Evolutionary conservation across 169 alveolate species (phyloP).

Genomic region (Plasmodium chabaudi): DNA sequence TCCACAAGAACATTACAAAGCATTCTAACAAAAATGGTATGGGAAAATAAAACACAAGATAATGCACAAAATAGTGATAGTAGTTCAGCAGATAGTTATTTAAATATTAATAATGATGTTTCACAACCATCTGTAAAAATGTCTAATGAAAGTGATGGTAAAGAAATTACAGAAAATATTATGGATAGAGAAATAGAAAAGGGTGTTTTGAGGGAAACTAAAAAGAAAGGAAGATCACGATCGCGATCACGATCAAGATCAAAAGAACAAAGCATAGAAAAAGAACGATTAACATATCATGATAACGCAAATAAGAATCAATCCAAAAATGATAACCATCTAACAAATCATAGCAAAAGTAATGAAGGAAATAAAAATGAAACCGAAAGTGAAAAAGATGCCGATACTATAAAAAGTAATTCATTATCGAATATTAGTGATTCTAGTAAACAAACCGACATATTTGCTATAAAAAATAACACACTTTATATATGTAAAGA

Average conservation of each 20-base stretch:
- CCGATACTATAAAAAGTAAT: conserved; percentile 2
- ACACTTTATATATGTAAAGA: conserved; percentile 51
- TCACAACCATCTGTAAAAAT: conserved; percentile 13
- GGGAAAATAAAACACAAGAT: conserved; percentile 8
- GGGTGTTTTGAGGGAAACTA: neutral
- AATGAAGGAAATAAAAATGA: neutral
- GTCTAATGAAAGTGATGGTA: neutral
- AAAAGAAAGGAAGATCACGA: neutral
- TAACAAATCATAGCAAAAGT: neutral
- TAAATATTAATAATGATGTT: conserved; percentile 6
- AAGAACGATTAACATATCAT: neutral
- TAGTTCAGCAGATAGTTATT: neutral
- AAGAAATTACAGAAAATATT: neutral
- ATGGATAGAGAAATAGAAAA: conserved; percentile 2
- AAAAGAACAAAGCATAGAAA: neutral
- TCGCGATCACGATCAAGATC: neutral
- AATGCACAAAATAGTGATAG: neutral
- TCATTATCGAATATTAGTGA: neutral
- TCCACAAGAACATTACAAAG: conserved; percentile 14
- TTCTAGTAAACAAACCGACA: conserved; percentile 35
- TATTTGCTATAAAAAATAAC: conserved; percentile 61
- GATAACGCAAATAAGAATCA: neutral
- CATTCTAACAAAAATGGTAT: conserved; percentile 35
- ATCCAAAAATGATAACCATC: neutral
- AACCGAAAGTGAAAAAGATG: conserved; percentile 1